Conservation (phyloP, 2,329 filamentous ascomycete genomes). For the Fusarium sp. region DNA sequence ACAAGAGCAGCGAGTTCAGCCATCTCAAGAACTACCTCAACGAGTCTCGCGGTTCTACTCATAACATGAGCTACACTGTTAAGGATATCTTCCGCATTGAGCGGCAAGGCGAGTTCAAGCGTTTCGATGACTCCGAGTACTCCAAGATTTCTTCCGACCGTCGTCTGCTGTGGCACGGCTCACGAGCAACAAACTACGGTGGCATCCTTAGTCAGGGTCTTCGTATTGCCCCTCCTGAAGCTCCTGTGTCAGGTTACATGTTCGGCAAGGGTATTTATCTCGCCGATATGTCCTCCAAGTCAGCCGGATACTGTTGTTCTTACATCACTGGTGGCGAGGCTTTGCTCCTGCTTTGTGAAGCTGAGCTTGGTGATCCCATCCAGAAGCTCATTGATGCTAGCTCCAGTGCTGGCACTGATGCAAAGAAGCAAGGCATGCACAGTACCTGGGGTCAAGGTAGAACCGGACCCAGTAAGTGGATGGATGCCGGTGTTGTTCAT, state of each 20-base stretch:
- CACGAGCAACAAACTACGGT: conserved; percentile 82
- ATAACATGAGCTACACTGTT: conserved; percentile 67
- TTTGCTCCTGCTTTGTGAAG: conserved; percentile 84
- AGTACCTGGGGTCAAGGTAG: conserved; percentile 77
- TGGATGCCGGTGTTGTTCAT: conserved; percentile 76
- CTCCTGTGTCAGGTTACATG: conserved; percentile 83
- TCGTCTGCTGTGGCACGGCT: conserved; percentile 88
- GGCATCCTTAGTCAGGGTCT: conserved; percentile 89
- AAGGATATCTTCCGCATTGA: conserved; percentile 85
- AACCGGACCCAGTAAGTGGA: conserved; percentile 74
- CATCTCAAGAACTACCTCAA: conserved; percentile 74
- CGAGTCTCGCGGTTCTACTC: conserved; percentile 73
- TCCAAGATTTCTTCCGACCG: conserved; percentile 69
- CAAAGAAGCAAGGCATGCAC: conserved; percentile 66
- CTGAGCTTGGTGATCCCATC: conserved; percentile 77
- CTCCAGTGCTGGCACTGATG: conserved; percentile 71
- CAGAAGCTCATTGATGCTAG: conserved; percentile 66
- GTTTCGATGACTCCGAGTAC: conserved; percentile 69
- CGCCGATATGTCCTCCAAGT: conserved; percentile 86
- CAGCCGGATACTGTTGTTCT: conserved; percentile 77
- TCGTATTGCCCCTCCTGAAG: conserved; percentile 87
- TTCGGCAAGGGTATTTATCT: conserved; percentile 92
- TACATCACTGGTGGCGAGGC: conserved; percentile 72
- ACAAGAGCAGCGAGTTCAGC: conserved; percentile 67
- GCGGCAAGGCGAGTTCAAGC: conserved; percentile 74